Percentiles rank a stretch among this genome's conserved stretches.
Evolutionary conservation across 108 stramenopile species (phyloP).

Genomic region (Skeletonema menzelii): DNA sequence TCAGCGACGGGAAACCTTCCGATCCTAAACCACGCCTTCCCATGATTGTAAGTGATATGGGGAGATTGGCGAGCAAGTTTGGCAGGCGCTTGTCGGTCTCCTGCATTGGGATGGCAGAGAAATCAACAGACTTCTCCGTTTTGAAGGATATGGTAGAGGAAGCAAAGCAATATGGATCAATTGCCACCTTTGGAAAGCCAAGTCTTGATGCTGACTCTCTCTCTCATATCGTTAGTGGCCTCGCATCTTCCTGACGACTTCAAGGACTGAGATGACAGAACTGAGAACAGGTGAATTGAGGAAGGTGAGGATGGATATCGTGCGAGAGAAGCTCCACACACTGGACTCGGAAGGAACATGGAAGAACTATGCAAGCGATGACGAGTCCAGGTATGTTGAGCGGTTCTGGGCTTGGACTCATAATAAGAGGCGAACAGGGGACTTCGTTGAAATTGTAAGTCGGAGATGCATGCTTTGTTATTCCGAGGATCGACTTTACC

Average conservation of each 20-base stretch:
- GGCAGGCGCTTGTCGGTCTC: conserved; percentile 52
- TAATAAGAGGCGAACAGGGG: not conserved
- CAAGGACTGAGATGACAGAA: conserved; percentile 58
- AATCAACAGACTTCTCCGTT: conserved; percentile 48
- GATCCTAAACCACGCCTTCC: conserved; percentile 30
- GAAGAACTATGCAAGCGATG: conserved; percentile 4
- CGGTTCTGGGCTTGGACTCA: conserved; percentile 15
- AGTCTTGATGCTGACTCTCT: conserved; percentile 38
- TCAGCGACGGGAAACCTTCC: conserved; percentile 59
- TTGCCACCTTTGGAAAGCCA: conserved; percentile 44
- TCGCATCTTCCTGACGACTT: conserved; percentile 44
- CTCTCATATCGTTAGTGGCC: conserved; percentile 28
- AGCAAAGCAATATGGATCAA: conserved; percentile 41
- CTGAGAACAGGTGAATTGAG: conserved; percentile 28
- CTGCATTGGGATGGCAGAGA: conserved; percentile 51
- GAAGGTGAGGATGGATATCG: conserved; percentile 40
- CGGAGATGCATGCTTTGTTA: conserved; percentile 34
- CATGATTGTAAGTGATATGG: conserved; percentile 17
- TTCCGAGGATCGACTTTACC: not conserved
- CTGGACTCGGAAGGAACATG: conserved; percentile 37
- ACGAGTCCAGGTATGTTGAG: not conserved
- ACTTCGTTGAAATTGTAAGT: conserved; percentile 38
- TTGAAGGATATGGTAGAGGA: conserved; percentile 46
- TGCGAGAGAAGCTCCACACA: conserved; percentile 35
- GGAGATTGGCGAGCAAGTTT: conserved; percentile 39